phyloP scores from a whole-genome alignment of 768 basidiomycete species.

The Tephrocybe sp. region DNA sequence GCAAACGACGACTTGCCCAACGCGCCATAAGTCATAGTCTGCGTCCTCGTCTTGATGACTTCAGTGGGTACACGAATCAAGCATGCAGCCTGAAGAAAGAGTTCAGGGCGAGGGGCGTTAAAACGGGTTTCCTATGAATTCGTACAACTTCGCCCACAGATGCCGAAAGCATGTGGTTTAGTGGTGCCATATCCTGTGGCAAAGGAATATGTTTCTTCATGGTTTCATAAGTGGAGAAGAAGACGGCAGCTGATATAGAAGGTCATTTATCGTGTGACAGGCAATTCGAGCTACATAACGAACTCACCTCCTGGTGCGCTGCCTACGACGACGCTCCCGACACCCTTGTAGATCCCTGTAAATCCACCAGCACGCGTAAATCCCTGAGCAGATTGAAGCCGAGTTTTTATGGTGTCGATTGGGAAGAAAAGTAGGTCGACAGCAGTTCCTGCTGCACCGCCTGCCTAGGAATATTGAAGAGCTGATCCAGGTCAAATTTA shows the following conservation, averaged over 20 bases:
- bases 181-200: conserved; percentile 55
- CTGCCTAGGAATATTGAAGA: conserved; percentile 19
- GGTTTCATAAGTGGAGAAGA: conserved; percentile 93
- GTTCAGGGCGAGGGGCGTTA: conserved; percentile 5
- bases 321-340: conserved; percentile 92
- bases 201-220: conserved; percentile 76
- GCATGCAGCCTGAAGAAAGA: conserved; percentile 69
- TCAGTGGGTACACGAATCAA: conserved; percentile 94
- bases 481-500: neutral
- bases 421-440: conserved; percentile 97
- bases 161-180: conserved; percentile 57
- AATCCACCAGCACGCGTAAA: conserved; percentile 87
- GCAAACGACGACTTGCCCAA: conserved; percentile 56
- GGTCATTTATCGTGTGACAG: neutral
- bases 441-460: conserved; percentile 87
- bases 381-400: conserved; percentile 85
- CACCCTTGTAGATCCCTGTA: conserved; percentile 85
- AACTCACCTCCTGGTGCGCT: conserved; percentile 92
- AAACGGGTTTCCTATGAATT: conserved; percentile 15
- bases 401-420: conserved; percentile 95
- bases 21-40: conserved; percentile 73
- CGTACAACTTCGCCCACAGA: conserved; percentile 59
- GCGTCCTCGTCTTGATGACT: conserved; percentile 90
- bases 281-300: neutral
- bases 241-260: conserved; percentile 72